phyloP scores from a whole-genome alignment of 352 stramenopile species.

The Halophytophthora batemanensis region DNA sequence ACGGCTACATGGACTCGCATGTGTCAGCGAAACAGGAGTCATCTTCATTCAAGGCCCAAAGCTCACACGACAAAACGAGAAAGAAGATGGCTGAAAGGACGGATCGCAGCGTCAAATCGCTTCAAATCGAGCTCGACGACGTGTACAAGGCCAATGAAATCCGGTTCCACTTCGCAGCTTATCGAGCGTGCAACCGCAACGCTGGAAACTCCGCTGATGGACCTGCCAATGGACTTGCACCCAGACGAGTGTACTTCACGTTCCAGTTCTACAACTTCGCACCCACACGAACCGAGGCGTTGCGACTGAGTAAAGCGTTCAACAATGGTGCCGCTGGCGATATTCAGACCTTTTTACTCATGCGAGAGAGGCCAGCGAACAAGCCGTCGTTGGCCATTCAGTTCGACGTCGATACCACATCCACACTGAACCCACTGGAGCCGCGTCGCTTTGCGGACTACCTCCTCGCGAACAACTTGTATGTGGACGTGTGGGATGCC shows the following conservation, averaged over 20 bases:
- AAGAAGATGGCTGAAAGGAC: slow-evolving; percentile 4
- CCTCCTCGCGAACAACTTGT: slow-evolving; percentile 76
- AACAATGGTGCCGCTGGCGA: slow-evolving; percentile 23
- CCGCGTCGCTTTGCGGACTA: slow-evolving; percentile 83
- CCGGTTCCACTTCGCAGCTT: slow-evolving; percentile 89
- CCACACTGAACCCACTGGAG: slow-evolving; percentile 57
- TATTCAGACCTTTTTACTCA: slow-evolving; percentile 53
- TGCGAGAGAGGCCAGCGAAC: slow-evolving; percentile 55
- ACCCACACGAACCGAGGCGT: slow-evolving; percentile 84
- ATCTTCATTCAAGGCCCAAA: slow-evolving; percentile 24
- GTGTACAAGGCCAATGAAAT: slow-evolving; percentile 81
- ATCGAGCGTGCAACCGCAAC: slow-evolving; percentile 30
- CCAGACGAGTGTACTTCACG: slow-evolving; percentile 80
- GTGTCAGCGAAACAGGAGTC: slow-evolving; percentile 10
- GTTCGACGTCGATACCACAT: slow-evolving; percentile 76
- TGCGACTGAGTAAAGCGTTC: slow-evolving; percentile 61
- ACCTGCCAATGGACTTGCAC: slow-evolving; percentile 7
- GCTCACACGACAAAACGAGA: slow-evolving; percentile 4
- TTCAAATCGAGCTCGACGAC: slow-evolving; percentile 78
- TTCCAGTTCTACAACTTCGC: slow-evolving; percentile 92
- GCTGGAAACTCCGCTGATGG: too few relatives aligned
- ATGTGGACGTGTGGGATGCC: slow-evolving; percentile 93
- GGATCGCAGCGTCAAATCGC: slow-evolving; percentile 25
- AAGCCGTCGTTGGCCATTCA: slow-evolving; percentile 70
- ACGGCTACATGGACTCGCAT: slow-evolving; percentile 78